Evolutionary conservation across 768 basidiomycete genomes (phyloP), one percentile per base, ranked within the genome.

Genomic region (Sistotremastrum niveocremeum): DNA sequence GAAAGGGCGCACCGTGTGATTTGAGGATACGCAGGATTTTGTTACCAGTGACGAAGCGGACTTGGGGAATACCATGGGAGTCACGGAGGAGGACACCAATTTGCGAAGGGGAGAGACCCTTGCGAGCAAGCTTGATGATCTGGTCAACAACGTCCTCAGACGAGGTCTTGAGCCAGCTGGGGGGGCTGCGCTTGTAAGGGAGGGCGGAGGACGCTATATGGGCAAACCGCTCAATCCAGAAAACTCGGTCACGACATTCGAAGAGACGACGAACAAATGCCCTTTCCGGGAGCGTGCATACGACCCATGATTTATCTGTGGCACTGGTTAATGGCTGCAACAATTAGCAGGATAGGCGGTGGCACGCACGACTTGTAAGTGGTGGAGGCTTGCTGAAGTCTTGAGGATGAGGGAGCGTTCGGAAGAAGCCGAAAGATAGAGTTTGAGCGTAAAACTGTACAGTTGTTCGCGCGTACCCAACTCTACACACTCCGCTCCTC

Each of bases 281-380:
- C 94, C 89, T 98, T 98, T 70, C 90, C 90, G 69, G 91, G 90
- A 79, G 91, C 91, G 79, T 98, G 94, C 89, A 95, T 91, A 64
- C 91, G 89, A 86, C 84, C 86, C 86, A 89, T 89, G 70, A 57
- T 70, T 55, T 51, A 43, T 63, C 61, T 62, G 47, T 12, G 9
- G 34, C 12, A 57, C 20, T 20, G 20, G 20, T 20, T 20, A 20
- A 20, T 20, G 20, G 20, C 20, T 20, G 20, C 20, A 33, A 39
- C 46, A 20, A 9, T 52, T 31, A 40, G 41, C 40, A 52, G 12
- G 8, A 44, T n/a, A 30, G 29, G 28, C 6, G 35, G 32, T 49
- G 49, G 57, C 1, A 58, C 68, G 42, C 41, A 73, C 70, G 60
- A 45, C 53, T 66, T 69, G 59, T 60, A 49, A 39, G 55, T 45